Base-by-base conservation (phyloP, 2,329 filamentous ascomycete genomes). In the Metarhizium robertsii region DNA sequence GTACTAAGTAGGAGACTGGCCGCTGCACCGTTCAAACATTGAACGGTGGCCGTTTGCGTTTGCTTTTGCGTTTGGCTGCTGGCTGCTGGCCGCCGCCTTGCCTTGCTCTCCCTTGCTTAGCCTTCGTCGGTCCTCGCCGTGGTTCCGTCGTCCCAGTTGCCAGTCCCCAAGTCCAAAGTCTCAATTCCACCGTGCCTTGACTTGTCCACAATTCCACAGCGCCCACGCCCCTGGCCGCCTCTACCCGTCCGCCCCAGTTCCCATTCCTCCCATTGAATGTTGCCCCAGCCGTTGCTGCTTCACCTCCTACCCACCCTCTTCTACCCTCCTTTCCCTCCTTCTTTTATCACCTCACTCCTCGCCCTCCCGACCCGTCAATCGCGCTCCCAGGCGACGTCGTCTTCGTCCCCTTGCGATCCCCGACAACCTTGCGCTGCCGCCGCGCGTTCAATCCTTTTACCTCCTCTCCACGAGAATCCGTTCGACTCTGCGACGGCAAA, bases 381-480 rank as follows among this genome's bases (percentile, higher is more conserved):
- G 36, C 55, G 52, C 62, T 55, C 58, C 60, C 52, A 64, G 66
- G 65, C 66, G 67, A 67, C 66, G 67, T 67, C 66, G 65, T 64
- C 55, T 59, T 67, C 66, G 65, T 64, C 55, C 59, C 62, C 47
- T 42, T 55, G 56, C 57, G 65, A 65, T 63, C 64, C 64, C 64
- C 66, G 65, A 68, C 66, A 65, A 63, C 63, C 61, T 60, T 43
- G 55, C 53, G 51, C 57, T 51, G 58, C 57, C 55, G n/a, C 50
- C 43, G 57, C 57, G 57, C 57, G 57, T 58, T 58, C 54, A 52
- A 56, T 58, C 54, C 52, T 58, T 57, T 54, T 13, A 53, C 36
- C 5, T n/a, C 11, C 32, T 46, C 36, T 53, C 53, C 50, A 52
- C 57, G 55, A 58, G 56, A 55, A 56, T 57, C 53, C 57, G 57